A percentile compares a stretch with the other conserved stretches of the same genome.
Conservation (phyloP, 192 early-diverging fungal genomes). For the Jimgerdemannia flammicorona region DNA sequence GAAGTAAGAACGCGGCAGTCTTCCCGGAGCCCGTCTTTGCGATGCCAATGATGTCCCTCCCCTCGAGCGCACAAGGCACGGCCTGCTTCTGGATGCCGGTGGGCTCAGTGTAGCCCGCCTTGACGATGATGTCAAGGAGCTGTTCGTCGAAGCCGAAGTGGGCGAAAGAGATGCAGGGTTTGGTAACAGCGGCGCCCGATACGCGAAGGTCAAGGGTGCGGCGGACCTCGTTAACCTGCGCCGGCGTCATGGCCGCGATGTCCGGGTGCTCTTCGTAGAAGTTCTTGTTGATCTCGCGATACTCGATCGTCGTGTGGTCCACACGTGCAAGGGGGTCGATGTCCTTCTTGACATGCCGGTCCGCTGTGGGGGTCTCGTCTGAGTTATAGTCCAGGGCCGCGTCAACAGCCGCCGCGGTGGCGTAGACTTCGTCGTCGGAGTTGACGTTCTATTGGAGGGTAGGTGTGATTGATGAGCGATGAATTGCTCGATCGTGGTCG, state of each 20-base stretch:
- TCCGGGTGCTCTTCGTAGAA: constrained; percentile 80
- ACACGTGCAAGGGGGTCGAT: constrained; percentile 62
- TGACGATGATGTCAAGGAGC: constrained; percentile 56
- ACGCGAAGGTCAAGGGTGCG: constrained; percentile 61
- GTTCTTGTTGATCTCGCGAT: constrained; percentile 68
- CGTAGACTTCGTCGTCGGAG: constrained; percentile 85
- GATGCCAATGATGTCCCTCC: constrained; percentile 82
- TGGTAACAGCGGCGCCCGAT: constrained; percentile 55
- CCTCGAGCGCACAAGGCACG: constrained; percentile 69
- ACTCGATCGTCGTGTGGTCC: constrained; percentile 64
- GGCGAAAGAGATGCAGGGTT: constrained; percentile 79
- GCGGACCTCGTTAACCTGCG: constrained; percentile 51
- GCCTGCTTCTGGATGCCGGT: constrained; percentile 79
- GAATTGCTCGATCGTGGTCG: not conserved
- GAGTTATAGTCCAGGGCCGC: constrained; percentile 34
- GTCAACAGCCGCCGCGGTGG: constrained; percentile 68
- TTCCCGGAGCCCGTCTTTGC: constrained; percentile 87
- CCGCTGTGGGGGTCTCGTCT: constrained; percentile 23
- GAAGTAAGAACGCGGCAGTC: constrained; percentile 79
- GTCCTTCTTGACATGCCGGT: constrained; percentile 49
- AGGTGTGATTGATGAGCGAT: not conserved
- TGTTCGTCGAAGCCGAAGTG: constrained; percentile 80
- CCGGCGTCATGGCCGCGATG: constrained; percentile 57
- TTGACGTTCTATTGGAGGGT: constrained; percentile 45
- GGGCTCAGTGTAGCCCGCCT: constrained; percentile 65